Percentiles rank a stretch among this genome's conserved stretches.
phyloP scores from a whole-genome alignment of 2,329 filamentous ascomycete species.

The Aspergillus sp. region DNA sequence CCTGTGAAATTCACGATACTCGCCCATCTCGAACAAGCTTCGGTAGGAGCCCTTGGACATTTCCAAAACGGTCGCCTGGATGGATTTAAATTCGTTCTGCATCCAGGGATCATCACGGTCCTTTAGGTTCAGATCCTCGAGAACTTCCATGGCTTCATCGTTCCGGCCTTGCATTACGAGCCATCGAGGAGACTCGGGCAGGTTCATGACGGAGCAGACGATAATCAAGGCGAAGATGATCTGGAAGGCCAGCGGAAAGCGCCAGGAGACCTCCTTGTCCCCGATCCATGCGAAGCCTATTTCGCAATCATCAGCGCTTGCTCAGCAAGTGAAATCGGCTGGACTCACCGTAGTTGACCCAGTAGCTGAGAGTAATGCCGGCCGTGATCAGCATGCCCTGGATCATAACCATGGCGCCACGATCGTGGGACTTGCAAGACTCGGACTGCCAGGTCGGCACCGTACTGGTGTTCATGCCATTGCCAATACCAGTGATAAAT shows the following conservation, averaged over 20 bases:
- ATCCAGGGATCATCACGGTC: conserved; percentile 38
- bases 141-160: conserved; percentile 41
- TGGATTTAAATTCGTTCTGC: conserved; percentile 40
- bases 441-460: conserved; percentile 46
- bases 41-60: conserved; percentile 43
- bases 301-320: background rate
- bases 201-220: conserved; percentile 37
- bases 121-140: conserved; percentile 40
- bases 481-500: conserved; percentile 39
- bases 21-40: conserved; percentile 51
- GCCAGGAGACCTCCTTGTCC: conserved; percentile 41
- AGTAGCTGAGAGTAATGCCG: conserved; percentile 42
- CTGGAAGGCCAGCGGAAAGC: conserved; percentile 50
- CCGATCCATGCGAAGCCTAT: conserved; percentile 21
- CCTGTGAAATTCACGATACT: conserved; percentile 48
- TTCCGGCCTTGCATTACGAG: conserved; percentile 48
- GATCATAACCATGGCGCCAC: conserved; percentile 45
- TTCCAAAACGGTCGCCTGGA: conserved; percentile 46
- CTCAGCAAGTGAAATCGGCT: background rate
- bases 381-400: conserved; percentile 45
- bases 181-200: conserved; percentile 52
- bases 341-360: conserved; percentile 33
- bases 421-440: conserved; percentile 42
- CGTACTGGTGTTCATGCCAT: conserved; percentile 44
- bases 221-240: conserved; percentile 48